Conservation (phyloP, 2,329 filamentous ascomycete genomes). For the Phyllosticta citribraziliensis region DNA sequence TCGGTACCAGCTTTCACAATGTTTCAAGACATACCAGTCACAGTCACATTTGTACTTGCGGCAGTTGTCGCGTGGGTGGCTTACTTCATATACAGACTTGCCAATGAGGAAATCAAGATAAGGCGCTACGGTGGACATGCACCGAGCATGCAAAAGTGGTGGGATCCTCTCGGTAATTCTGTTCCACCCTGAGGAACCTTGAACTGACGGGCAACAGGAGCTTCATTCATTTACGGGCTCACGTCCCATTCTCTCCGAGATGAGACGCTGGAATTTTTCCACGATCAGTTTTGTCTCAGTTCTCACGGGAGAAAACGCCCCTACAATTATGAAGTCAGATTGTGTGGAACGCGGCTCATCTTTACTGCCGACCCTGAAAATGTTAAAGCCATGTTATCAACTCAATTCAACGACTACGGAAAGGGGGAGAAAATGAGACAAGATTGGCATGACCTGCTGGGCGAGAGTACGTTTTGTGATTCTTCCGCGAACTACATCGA, state of each 20-base stretch:
- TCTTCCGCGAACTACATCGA: neutral
- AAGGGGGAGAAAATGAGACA: conserved; percentile 13
- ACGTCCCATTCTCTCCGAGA: neutral
- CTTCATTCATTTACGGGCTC: neutral
- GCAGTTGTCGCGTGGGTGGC: neutral
- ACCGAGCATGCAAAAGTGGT: neutral
- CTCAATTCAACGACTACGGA: conserved; percentile 14
- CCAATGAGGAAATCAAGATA: neutral
- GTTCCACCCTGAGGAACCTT: neutral
- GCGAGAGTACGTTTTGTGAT: conserved; percentile 14
- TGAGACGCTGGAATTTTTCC: neutral
- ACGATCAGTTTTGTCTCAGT: neutral
- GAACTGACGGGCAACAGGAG: neutral
- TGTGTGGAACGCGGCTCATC: neutral
- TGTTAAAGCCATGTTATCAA: conserved; percentile 17
- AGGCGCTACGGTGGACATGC: neutral
- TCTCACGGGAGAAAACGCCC: neutral
- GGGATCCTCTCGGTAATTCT: neutral
- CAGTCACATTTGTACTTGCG: neutral
- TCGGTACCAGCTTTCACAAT: neutral
- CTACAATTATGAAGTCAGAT: neutral
- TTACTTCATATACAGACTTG: neutral
- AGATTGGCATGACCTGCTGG: conserved; percentile 32
- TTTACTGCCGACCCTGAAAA: conserved; percentile 20
- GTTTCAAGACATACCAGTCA: neutral